Percentiles rank a stretch among this genome's conserved stretches.
These are phyloP conservation scores for Euphorbia peplus DNA, from an alignment of 345 rosid species.

Conservation along the genomic window DNA sequence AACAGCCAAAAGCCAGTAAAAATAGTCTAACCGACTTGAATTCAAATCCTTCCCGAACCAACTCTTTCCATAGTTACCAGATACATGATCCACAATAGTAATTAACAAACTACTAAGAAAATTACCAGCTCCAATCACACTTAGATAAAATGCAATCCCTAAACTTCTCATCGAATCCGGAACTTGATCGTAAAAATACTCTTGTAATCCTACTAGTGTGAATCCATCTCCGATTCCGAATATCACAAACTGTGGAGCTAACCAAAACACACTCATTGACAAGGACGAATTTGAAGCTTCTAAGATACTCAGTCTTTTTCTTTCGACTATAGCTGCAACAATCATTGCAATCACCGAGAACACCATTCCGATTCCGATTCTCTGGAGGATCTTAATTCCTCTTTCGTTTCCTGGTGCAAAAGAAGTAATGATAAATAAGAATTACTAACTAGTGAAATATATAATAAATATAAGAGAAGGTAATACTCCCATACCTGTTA, in stretches of 20 bases:
- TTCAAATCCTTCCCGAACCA: constrained; percentile 76
- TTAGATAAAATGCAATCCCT: constrained; percentile 85
- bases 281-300: constrained; percentile 42
- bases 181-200: constrained; percentile 92
- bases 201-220: constrained; percentile 82
- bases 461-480: too few relatives aligned
- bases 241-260: constrained; percentile 75
- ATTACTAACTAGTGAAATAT: too few relatives aligned
- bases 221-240: constrained; percentile 76
- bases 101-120: constrained; percentile 75
- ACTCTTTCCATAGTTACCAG: constrained; percentile 25
- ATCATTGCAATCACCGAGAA: constrained; percentile 66
- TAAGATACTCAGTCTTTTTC: constrained; percentile 42
- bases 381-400: constrained; percentile 78
- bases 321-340: constrained; percentile 73
- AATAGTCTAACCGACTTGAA: constrained; percentile 68
- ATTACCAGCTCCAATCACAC: constrained; percentile 74
- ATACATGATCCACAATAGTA: constrained; percentile 28
- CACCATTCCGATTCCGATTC: constrained; percentile 84
- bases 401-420: constrained; percentile 72
- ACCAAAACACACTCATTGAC: constrained; percentile 77
- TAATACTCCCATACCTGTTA: too few relatives aligned
- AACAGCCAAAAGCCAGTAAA: constrained; percentile 69
- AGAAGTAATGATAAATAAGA: too few relatives aligned
- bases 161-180: constrained; percentile 93